Conservation (phyloP, 495 filamentous ascomycete species). For the Penicillium parvum region DNA sequence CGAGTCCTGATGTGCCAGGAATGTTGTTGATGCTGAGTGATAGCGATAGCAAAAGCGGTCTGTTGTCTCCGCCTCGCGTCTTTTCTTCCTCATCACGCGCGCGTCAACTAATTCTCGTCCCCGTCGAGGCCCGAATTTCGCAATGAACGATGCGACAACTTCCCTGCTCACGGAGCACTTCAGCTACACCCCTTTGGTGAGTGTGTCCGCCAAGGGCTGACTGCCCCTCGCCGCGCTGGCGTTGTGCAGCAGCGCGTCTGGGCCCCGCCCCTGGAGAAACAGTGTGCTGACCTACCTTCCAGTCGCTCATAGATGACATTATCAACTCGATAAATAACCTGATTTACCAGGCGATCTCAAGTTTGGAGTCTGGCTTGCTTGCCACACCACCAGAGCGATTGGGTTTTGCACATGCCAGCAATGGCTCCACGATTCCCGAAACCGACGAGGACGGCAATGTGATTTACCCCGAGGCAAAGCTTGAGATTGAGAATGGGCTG, state of each 20-base stretch:
- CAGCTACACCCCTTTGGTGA: constrained; percentile 85
- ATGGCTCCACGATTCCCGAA: constrained; percentile 45
- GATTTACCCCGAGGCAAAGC: constrained; percentile 54
- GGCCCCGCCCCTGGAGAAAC: constrained; percentile 13
- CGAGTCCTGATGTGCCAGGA: not conserved
- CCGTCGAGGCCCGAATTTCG: constrained; percentile 6
- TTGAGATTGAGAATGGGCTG: constrained; percentile 84
- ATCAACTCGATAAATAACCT: constrained; percentile 93
- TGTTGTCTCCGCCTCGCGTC: constrained; percentile 17
- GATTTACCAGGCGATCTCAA: constrained; percentile 77
- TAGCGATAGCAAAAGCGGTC: constrained; percentile 15
- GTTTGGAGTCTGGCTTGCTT: constrained; percentile 75
- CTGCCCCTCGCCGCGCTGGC: constrained; percentile 1
- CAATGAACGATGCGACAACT: constrained; percentile 49
- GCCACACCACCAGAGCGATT: constrained; percentile 64
- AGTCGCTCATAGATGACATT: constrained; percentile 94
- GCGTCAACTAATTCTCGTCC: constrained; percentile 7
- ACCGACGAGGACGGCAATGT: constrained; percentile 51
- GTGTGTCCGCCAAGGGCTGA: constrained; percentile 23
- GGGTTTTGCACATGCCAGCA: constrained; percentile 58
- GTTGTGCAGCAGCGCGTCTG: constrained; percentile 4
- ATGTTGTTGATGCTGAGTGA: not conserved
- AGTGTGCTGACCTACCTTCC: constrained; percentile 19
- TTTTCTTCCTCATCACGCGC: constrained; percentile 22
- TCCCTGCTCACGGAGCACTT: constrained; percentile 94